Evolutionary conservation across 345 rosid species (phyloP).

Genomic region (Brassica juncea): DNA sequence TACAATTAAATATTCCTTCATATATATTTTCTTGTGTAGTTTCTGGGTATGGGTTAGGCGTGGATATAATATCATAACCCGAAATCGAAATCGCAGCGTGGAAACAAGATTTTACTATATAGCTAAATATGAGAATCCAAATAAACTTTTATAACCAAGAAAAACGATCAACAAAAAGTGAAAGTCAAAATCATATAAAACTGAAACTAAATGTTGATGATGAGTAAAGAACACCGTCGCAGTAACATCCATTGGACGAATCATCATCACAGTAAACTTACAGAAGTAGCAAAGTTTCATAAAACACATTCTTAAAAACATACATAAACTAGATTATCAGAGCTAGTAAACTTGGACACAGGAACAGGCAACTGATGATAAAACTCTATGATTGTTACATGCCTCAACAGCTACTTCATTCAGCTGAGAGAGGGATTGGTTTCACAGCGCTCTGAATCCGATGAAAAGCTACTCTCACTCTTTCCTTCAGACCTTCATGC

Average conservation of each 20-base stretch:
- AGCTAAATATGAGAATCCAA: background rate
- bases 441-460: constrained; percentile 78
- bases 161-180: background rate
- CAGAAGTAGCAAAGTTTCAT: constrained; percentile 6
- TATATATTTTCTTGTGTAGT: too few relatives aligned
- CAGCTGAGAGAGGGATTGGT: constrained; percentile 64
- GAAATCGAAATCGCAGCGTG: too few relatives aligned
- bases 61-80: too few relatives aligned
- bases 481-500: constrained; percentile 83
- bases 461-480: constrained; percentile 61
- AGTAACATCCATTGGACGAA: background rate
- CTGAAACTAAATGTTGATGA: background rate
- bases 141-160: background rate
- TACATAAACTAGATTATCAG: background rate
- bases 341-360: constrained; percentile 13
- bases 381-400: background rate
- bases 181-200: background rate
- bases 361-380: background rate
- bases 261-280: background rate
- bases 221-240: background rate
- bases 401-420: background rate
- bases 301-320: constrained; percentile 13
- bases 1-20: too few relatives aligned
- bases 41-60: too few relatives aligned
- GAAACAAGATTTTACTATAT: too few relatives aligned